Conservation (phyloP, 805 yeast species). For the Pichia nanzhaoensis region DNA sequence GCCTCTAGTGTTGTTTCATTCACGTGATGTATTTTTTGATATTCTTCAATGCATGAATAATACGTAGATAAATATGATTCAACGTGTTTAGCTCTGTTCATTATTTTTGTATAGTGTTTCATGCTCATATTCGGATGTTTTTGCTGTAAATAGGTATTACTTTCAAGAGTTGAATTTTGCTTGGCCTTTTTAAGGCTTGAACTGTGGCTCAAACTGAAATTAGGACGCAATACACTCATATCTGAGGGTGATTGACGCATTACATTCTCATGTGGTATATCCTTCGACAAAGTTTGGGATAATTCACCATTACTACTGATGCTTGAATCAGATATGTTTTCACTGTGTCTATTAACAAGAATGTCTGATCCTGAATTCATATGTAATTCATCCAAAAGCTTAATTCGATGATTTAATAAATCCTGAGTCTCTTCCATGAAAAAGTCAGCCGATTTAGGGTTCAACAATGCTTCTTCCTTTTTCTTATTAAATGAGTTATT, state of each 20-base stretch:
- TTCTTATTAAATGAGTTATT: not conserved
- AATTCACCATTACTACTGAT: not conserved
- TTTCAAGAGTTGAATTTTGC: not conserved
- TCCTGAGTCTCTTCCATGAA: constrained; percentile 30
- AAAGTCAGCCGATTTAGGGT: not conserved
- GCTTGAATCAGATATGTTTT: too few species aligned
- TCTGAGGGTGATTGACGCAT: constrained; percentile 4
- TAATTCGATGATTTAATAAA: constrained; percentile 37
- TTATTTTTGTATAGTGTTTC: constrained; percentile 19
- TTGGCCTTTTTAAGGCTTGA: not conserved
- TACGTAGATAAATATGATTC: constrained; percentile 37
- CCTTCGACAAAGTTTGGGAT: not conserved
- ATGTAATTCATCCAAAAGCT: constrained; percentile 37
- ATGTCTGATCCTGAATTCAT: constrained; percentile 29
- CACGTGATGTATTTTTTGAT: constrained; percentile 27
- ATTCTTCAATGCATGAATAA: constrained; percentile 41
- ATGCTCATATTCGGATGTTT: constrained; percentile 15
- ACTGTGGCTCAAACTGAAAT: not conserved
- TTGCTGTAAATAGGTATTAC: not conserved
- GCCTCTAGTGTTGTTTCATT: constrained; percentile 17
- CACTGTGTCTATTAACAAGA: not conserved
- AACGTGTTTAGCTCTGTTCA: constrained; percentile 10
- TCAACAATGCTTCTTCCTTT: not conserved
- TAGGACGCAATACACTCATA: constrained; percentile 1
- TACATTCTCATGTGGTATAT: not conserved